phyloP scores from a whole-genome alignment of 2,329 filamentous ascomycete genomes.

The Aspergillus hiratsukae region DNA sequence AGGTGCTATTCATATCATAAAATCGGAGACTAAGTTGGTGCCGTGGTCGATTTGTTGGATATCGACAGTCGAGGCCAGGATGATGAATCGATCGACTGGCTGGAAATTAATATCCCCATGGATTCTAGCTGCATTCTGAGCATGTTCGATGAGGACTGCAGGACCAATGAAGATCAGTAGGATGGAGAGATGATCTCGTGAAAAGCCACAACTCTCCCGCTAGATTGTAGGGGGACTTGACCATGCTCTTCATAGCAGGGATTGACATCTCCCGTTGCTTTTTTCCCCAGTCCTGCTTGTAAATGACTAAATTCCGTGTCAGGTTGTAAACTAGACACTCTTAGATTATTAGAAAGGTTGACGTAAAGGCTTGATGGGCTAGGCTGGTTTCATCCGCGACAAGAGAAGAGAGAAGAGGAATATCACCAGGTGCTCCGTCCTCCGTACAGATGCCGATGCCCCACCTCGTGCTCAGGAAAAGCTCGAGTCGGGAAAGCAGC shows the following conservation, averaged over 20 bases:
- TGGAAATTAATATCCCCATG: neutral
- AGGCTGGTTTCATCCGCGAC: neutral
- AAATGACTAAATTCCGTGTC: neutral
- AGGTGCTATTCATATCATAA: neutral
- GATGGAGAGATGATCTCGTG: slow-evolving; percentile 1
- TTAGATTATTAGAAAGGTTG: neutral
- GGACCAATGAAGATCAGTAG: neutral
- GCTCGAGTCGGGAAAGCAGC: neutral
- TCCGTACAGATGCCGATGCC: neutral
- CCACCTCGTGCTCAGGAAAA: neutral
- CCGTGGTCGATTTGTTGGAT: neutral
- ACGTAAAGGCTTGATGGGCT: neutral
- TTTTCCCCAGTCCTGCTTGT: neutral
- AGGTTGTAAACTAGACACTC: neutral
- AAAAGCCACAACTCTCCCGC: neutral
- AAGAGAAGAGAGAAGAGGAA: neutral
- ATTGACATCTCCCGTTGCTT: slow-evolving; percentile 7
- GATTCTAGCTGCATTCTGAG: slow-evolving; percentile 4
- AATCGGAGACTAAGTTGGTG: neutral
- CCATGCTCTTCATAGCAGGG: slow-evolving; percentile 6
- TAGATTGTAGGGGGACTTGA: too few species aligned
- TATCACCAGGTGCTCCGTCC: neutral
- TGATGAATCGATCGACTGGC: neutral
- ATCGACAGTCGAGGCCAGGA: neutral
- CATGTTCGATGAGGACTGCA: slow-evolving; percentile 3